phyloP scores from a whole-genome alignment of 805 yeast genomes.

The Barnettozyma wickerhamii region DNA sequence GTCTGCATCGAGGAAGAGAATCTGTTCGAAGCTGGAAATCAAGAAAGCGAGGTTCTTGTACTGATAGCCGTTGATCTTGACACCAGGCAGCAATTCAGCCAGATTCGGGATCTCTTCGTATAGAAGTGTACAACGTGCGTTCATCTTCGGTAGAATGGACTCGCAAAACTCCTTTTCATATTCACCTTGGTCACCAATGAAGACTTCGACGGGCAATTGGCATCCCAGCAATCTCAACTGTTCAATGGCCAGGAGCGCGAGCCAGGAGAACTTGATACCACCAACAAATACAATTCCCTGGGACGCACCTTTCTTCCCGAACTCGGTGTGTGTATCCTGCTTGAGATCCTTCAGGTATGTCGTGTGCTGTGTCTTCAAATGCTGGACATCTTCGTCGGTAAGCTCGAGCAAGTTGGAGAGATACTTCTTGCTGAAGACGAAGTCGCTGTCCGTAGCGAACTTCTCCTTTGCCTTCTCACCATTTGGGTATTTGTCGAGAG shows the following conservation, averaged over 20 bases:
- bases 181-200: constrained; percentile 59
- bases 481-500: constrained; percentile 39
- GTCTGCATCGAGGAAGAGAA: constrained; percentile 68
- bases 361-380: constrained; percentile 36
- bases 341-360: constrained; percentile 30
- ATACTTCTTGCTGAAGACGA: constrained; percentile 43
- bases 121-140: constrained; percentile 62
- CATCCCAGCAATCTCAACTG: constrained; percentile 59
- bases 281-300: constrained; percentile 67
- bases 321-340: constrained; percentile 23
- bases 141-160: constrained; percentile 48
- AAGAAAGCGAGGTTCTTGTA: constrained; percentile 63
- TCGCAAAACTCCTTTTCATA: constrained; percentile 67
- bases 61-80: constrained; percentile 56
- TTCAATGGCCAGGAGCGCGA: constrained; percentile 56
- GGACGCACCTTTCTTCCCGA: constrained; percentile 10
- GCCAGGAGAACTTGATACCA: constrained; percentile 73
- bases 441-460: constrained; percentile 36
- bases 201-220: constrained; percentile 65
- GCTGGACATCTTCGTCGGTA: constrained; percentile 29
- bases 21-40: constrained; percentile 65
- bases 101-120: constrained; percentile 51
- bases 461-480: constrained; percentile 40
- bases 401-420: constrained; percentile 40
- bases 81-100: constrained; percentile 34